A percentile compares a stretch with the other conserved stretches of the same genome.
Conservation (phyloP, 768 basidiomycete species). For the Podaxis sp. region DNA sequence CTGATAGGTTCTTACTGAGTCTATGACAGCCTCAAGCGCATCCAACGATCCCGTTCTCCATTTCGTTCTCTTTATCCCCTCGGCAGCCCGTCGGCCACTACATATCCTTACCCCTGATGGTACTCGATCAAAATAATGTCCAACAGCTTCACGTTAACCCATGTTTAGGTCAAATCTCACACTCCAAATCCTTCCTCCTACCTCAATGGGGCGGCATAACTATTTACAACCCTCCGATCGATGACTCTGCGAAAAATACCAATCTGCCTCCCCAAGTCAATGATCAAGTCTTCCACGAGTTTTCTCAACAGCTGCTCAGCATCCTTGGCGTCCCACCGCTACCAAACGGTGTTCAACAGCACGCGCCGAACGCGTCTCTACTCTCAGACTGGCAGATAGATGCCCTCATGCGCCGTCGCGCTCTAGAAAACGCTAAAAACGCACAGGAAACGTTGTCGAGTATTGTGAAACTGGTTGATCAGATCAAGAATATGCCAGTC, state of each 20-base stretch:
- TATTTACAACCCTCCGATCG: slow-evolving; percentile 58
- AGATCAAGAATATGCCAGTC: slow-evolving; percentile 92
- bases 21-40: slow-evolving; percentile 72
- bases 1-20: not conserved
- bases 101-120: slow-evolving; percentile 55
- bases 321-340: slow-evolving; percentile 79
- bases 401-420: slow-evolving; percentile 64
- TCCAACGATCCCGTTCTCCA: slow-evolving; percentile 94
- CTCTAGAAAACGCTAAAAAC: slow-evolving; percentile 61
- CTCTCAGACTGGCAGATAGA: slow-evolving; percentile 81
- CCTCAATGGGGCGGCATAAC: slow-evolving; percentile 94
- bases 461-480: slow-evolving; percentile 78
- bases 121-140: slow-evolving; percentile 17
- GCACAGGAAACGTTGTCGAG: slow-evolving; percentile 75
- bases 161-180: slow-evolving; percentile 38
- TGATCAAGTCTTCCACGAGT: slow-evolving; percentile 52
- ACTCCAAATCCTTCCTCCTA: slow-evolving; percentile 72
- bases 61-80: slow-evolving; percentile 87
- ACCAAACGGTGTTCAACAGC: slow-evolving; percentile 39
- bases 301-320: slow-evolving; percentile 65
- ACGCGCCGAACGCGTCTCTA: slow-evolving; percentile 16
- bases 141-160: slow-evolving; percentile 1
- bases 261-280: slow-evolving; percentile 42
- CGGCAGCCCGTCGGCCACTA: slow-evolving; percentile 62
- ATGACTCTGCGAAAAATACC: slow-evolving; percentile 20